Base-by-base conservation (phyloP, 2,329 filamentous ascomycete genomes). In the Colletotrichum euphorbiae region DNA sequence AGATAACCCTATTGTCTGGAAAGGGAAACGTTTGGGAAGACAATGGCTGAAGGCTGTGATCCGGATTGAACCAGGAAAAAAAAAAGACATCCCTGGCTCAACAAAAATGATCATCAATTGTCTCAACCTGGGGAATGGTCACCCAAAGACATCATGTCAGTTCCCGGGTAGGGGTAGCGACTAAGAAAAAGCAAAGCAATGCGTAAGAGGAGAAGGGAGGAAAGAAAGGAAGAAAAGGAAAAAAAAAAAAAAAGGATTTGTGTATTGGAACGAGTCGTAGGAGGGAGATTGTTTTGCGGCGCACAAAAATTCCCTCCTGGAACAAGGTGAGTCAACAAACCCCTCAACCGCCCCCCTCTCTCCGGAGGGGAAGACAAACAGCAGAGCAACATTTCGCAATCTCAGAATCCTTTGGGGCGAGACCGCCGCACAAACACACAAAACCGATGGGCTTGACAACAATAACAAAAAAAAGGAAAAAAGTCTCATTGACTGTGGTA, bases 311-410 rank as follows among this genome's bases (percentile, higher is more conserved):
- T 19, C n/a, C 45, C 28, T 36, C 55, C 38, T 64, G 65, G 56
- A 63, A 68, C 54, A 64, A 54, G 48, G 28, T 60, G 51, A 67
- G 51, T 66, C 64, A 54, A 50, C 33, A 40, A 24, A 28, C n/a
- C 33, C 33, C 33, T 1, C 36, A n/a, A n/a, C n/a, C n/a, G n/a
- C n/a, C n/a, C n/a, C n/a, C n/a, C n/a, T n/a, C n/a, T n/a, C n/a
- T n/a, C 36, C 4, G 9, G 13, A 5, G 15, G 36, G 36, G 11
- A 50, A 50, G 19, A 50, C 19, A 59, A 38, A 46, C 21, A 36
- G 19, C 28, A 21, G 52, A 51, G 38, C 59, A 67, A 28, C 21
- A 57, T 67, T 24, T 65, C 66, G 54, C 66, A 68, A 65, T 50
- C 40, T 43, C 60, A 50, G 48, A 42, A 61, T 36, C 46, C 40